Base-by-base conservation (phyloP, 768 basidiomycete species). In the Cystobasidium ongulense region DNA sequence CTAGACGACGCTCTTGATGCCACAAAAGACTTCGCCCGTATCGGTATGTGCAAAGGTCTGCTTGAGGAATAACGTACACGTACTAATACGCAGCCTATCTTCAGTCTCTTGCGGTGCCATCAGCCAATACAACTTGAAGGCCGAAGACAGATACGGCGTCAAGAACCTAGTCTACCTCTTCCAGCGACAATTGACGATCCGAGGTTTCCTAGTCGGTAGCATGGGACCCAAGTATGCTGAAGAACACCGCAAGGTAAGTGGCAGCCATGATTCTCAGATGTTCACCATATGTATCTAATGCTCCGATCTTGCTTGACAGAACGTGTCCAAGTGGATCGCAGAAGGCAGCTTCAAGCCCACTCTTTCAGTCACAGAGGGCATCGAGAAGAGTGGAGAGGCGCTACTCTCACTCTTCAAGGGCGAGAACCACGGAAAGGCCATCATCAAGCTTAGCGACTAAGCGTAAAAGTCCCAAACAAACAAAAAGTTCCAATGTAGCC, bases 121-220 rank as follows among this genome's bases (percentile, higher is more conserved):
- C 68, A 54, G 50, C 18, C 52, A 59, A 61, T 71, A 71, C 68
- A 71, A 71, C 53, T 33, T 54, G 52, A 71, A 71, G 68, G 25
- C 68, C 10, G 68, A 71, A 21, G 68, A 71, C 53, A 46, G 43
- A 38, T 71, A 71, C 35, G 54, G 54, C n/a, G 33, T 71, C 17
- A 71, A 71, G 68, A 71, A 71, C 54, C 41, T 71, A 3, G 54
- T 59, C 33, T 21, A n/a, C 15, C 33, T 71, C 33, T 27, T 71
- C 68, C 50, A 31, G 33, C 8, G 43, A 39, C 52, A 61, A 36
- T 27, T 71, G 10, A 71, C 10, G 5, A 54, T 71, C 1, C 23
- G 18, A 15, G 68, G 68, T 36, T 71, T 71, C 68, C 15, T 71
- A 17, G 50, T 38, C 17, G 41, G 29, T 2, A 71, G 35, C 53